Conservation (phyloP, 1,139 yeast species). For the Zhuliangozyma parablackwelliae region DNA sequence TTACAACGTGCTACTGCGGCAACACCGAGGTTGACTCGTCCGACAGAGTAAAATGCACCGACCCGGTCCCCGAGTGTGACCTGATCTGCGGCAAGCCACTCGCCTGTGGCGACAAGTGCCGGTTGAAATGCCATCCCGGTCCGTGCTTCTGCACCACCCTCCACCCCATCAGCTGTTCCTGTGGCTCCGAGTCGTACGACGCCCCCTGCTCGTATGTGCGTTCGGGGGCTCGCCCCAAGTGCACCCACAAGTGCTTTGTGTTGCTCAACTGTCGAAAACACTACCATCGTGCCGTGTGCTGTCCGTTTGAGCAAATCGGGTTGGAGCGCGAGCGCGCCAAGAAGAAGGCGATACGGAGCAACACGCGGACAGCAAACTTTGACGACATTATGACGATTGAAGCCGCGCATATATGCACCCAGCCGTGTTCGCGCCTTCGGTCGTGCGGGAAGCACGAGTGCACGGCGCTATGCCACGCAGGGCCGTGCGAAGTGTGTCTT, state of each 20-base stretch:
- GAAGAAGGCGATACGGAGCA: constrained; percentile 47
- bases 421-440: constrained; percentile 60
- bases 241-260: constrained; percentile 75
- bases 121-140: constrained; percentile 71
- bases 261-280: constrained; percentile 79
- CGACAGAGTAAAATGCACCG: constrained; percentile 57
- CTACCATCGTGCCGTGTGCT: constrained; percentile 65
- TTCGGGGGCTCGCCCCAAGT: constrained; percentile 51
- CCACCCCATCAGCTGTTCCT: constrained; percentile 47
- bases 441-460: constrained; percentile 76
- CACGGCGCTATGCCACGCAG: constrained; percentile 73
- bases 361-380: constrained; percentile 27
- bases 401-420: constrained; percentile 73
- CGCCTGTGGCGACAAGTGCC: constrained; percentile 72
- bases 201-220: constrained; percentile 63
- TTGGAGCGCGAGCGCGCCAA: constrained; percentile 55
- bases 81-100: constrained; percentile 56
- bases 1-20: constrained; percentile 78
- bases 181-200: constrained; percentile 45
- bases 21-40: constrained; percentile 24
- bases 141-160: constrained; percentile 60
- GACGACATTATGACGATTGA: constrained; percentile 62
- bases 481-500: constrained; percentile 79
- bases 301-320: constrained; percentile 63
- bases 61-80: constrained; percentile 74